phyloP scores from a whole-genome alignment of 1,284 basidiomycete species.

The Takashimella tepidaria region DNA sequence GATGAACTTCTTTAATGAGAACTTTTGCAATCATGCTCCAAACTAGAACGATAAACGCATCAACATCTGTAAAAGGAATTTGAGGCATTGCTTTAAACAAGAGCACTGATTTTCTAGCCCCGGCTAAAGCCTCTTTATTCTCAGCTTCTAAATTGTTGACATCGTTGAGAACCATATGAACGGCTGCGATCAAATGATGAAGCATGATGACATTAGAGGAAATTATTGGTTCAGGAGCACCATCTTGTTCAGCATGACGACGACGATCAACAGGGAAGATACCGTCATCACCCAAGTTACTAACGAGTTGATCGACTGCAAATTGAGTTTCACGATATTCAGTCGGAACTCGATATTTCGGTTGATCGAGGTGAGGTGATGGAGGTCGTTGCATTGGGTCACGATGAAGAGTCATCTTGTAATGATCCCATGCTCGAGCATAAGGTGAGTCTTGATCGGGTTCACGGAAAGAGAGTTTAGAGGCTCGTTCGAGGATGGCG shows the following conservation, averaged over 20 bases:
- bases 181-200: slow-evolving; percentile 36
- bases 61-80: slow-evolving; percentile 34
- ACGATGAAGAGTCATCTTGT: slow-evolving; percentile 15
- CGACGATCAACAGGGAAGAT: slow-evolving; percentile 32
- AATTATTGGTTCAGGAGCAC: slow-evolving; percentile 22
- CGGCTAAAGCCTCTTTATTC: slow-evolving; percentile 34
- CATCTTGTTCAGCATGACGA: slow-evolving; percentile 28
- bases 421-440: slow-evolving; percentile 26
- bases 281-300: slow-evolving; percentile 32
- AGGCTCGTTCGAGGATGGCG: slow-evolving; percentile 35
- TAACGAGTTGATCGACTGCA: slow-evolving; percentile 27
- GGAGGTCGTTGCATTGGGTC: slow-evolving; percentile 18
- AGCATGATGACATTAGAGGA: slow-evolving; percentile 28
- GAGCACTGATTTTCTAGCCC: slow-evolving; percentile 28
- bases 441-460: slow-evolving; percentile 35
- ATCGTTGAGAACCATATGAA: slow-evolving; percentile 38
- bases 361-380: slow-evolving; percentile 34
- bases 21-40: slow-evolving; percentile 41
- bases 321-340: slow-evolving; percentile 31
- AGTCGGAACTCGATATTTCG: slow-evolving; percentile 34
- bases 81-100: slow-evolving; percentile 30
- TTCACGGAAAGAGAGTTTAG: slow-evolving; percentile 37
- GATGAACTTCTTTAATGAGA: slow-evolving; percentile 37
- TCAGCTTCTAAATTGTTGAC: slow-evolving; percentile 38
- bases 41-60: slow-evolving; percentile 35